Percentiles rank a stretch among this genome's conserved stretches.
phyloP scores from a whole-genome alignment of 73 alveolate species.

The Paraurostyla sp. region DNA sequence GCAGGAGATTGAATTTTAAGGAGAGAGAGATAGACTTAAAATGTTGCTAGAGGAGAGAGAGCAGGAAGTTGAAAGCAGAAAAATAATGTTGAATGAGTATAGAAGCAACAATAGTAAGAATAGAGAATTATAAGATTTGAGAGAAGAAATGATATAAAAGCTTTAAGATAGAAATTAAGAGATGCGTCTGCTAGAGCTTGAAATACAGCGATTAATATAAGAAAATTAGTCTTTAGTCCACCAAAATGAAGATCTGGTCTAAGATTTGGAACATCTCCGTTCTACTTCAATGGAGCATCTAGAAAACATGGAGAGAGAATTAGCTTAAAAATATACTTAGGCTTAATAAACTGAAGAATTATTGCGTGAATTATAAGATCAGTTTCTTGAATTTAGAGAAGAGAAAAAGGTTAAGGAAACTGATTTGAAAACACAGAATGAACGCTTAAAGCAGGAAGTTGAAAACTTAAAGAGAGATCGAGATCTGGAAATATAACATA shows the following conservation, averaged over 20 bases:
- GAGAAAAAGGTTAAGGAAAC: conserved; percentile 22
- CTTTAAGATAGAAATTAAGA: conserved; percentile 23
- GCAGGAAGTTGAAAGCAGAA: neutral
- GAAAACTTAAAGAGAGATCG: neutral
- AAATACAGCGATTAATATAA: neutral
- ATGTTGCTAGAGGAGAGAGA: neutral
- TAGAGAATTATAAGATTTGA: neutral
- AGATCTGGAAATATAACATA: conserved; percentile 29
- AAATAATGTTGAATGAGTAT: neutral
- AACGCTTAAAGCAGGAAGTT: conserved; percentile 7
- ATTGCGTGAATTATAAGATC: neutral
- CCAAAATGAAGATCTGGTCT: conserved; percentile 8
- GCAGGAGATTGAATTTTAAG: neutral
- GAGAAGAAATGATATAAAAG: conserved; percentile 18
- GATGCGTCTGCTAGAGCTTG: conserved; percentile 5
- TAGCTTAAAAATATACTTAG: neutral
- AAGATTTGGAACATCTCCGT: conserved; percentile 17
- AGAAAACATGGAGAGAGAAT: conserved; percentile 40
- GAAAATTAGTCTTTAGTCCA: neutral
- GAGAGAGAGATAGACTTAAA: conserved; percentile 4
- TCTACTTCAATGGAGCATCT: conserved; percentile 12
- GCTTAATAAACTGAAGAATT: neutral
- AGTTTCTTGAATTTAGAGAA: conserved; percentile 15
- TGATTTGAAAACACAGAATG: neutral
- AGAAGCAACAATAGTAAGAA: neutral